Base-by-base conservation (phyloP, 2,329 filamentous ascomycete species). In the Aspergillus ruber region DNA sequence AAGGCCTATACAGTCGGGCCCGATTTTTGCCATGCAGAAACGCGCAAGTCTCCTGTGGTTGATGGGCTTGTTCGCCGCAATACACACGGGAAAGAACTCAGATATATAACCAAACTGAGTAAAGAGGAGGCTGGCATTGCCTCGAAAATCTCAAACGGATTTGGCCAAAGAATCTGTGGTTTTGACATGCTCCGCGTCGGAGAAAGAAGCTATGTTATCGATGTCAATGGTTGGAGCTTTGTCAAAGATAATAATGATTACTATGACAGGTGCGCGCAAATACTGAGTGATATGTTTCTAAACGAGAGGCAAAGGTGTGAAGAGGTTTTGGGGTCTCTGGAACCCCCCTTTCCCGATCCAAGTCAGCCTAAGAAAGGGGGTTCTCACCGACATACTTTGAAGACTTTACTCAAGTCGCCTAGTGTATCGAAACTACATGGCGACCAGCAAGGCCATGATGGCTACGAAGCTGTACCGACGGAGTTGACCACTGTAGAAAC, bases 181-280 rank as follows among this genome's bases (percentile, higher is more conserved):
- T 98, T 98, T 61, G 93, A 98, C 65, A 77, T 98, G 50, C 76
- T 98, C 48, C 84, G 94, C 23, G 89, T 90, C 10, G 84, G 83
- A 43, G 88, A 90, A 13, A 88, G 88, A 66, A 97, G 91, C 65
- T 98, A 89, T 69, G 93, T 98, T 43, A 98, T 98, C 56, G 93
- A 98, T 61, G 93, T 98, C 58, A 98, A 98, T 66, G 93, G 93
- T 10, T 98, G 94, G 94, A 97, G 91, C 64, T 98, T 98, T 61
- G 93, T 98, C 67, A 98, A 98, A 67, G 94, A 98, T 67, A 98
- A 98, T 60, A 91, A 96, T 53, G 90, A 95, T 51, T 98, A 98
- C 68, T 98, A 98, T 66, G 88, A 97, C 61, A 88, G 89, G 61
- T 93, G 86, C 57, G 83, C 93, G 18, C 84, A 77, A 50, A 95